phyloP scores from a whole-genome alignment of 257 asterid genomes.

The Solanum bukasovii region DNA sequence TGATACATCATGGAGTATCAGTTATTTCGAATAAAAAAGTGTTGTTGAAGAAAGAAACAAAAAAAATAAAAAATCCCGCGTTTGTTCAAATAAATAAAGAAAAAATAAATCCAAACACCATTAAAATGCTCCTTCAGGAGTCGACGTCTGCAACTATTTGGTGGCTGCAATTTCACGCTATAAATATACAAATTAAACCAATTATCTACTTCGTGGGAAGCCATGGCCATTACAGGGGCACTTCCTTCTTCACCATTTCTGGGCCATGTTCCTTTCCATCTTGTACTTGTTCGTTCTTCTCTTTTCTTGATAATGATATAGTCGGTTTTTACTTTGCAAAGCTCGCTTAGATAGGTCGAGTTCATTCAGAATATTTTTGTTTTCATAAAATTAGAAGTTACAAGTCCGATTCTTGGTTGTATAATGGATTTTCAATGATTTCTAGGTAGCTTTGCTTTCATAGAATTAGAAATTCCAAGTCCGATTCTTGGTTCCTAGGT shows the following conservation, averaged over 20 bases:
- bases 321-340: background rate
- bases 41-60: background rate
- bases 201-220: background rate
- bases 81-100: background rate
- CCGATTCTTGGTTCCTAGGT: background rate
- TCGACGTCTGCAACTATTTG: background rate
- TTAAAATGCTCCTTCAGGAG: background rate
- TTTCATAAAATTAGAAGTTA: background rate
- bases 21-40: background rate
- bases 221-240: conserved; percentile 26
- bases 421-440: background rate
- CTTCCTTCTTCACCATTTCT: conserved; percentile 57
- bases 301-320: background rate
- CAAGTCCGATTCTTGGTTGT: background rate
- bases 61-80: background rate
- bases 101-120: background rate
- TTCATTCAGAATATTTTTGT: background rate
- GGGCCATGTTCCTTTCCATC: conserved; percentile 25
- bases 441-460: background rate
- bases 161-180: background rate
- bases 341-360: background rate
- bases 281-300: conserved; percentile 27
- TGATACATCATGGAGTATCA: background rate
- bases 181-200: background rate
- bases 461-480: background rate